phyloP scores from a whole-genome alignment of 1,284 basidiomycete species.

The Spongiforma sp. region DNA sequence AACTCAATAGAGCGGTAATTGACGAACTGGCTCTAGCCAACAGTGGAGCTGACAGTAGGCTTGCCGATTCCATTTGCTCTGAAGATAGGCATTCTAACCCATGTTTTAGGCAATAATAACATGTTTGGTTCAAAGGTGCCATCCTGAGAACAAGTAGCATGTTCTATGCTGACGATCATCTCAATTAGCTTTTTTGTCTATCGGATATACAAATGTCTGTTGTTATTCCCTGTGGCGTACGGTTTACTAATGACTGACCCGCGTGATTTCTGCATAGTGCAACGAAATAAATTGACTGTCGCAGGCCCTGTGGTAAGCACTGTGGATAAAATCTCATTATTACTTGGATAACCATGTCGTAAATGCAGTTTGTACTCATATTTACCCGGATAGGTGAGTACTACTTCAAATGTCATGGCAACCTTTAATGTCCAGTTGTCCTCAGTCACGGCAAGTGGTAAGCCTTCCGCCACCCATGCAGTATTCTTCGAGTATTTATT shows the following conservation, averaged over 20 bases:
- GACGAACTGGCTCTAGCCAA: slow-evolving; percentile 12
- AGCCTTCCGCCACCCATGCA: background rate
- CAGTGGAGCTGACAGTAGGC: slow-evolving; percentile 27
- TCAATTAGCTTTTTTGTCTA: slow-evolving; percentile 28
- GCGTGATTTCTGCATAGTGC: slow-evolving; percentile 15
- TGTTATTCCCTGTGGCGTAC: background rate
- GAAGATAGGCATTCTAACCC: slow-evolving; percentile 3
- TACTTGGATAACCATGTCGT: slow-evolving; percentile 3
- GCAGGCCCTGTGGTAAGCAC: slow-evolving; percentile 26
- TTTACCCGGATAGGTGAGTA: slow-evolving; percentile 25
- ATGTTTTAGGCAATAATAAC: slow-evolving; percentile 26
- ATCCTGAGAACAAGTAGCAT: too few relatives aligned
- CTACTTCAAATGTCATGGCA: background rate
- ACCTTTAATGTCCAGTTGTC: background rate
- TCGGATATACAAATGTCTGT: slow-evolving; percentile 33
- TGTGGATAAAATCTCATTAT: background rate
- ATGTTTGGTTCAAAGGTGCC: slow-evolving; percentile 29
- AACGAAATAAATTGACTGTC: slow-evolving; percentile 17
- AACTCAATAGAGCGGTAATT: background rate
- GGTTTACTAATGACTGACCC: background rate
- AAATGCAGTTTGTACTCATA: slow-evolving; percentile 19
- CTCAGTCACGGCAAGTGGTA: slow-evolving; percentile 28
- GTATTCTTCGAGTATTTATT: background rate
- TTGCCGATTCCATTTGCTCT: background rate
- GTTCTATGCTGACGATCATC: slow-evolving; percentile 6